These are phyloP conservation scores for Zygosaccharomyces kombuchaensis DNA, from an alignment of 805 yeast genomes.

Conservation along the genomic window DNA sequence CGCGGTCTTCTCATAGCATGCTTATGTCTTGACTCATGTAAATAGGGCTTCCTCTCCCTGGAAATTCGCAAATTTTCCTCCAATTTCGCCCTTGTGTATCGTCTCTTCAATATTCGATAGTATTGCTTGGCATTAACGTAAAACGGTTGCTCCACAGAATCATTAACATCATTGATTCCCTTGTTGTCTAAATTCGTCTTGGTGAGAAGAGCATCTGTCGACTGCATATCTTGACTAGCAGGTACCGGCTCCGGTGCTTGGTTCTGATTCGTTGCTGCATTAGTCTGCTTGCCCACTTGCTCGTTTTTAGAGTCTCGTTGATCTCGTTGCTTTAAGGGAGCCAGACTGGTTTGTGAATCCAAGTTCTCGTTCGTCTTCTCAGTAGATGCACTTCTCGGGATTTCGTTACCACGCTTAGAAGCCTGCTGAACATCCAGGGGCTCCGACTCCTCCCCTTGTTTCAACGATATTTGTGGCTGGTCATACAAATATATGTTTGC, in stretches of 20 bases:
- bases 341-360: neutral
- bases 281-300: neutral
- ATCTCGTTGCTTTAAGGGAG: slow-evolving; percentile 1
- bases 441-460: neutral
- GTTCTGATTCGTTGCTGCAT: neutral
- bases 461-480: slow-evolving; percentile 12
- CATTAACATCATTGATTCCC: slow-evolving; percentile 12
- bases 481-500: slow-evolving; percentile 22
- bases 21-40: slow-evolving; percentile 95
- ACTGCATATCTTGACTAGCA: slow-evolving; percentile 3
- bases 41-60: slow-evolving; percentile 85
- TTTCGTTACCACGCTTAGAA: neutral
- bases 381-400: neutral
- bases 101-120: slow-evolving; percentile 86
- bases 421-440: slow-evolving; percentile 1
- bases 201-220: slow-evolving; percentile 2
- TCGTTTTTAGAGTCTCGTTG: neutral
- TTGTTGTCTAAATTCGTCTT: slow-evolving; percentile 1
- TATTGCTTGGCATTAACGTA: slow-evolving; percentile 98
- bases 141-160: slow-evolving; percentile 74
- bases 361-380: neutral
- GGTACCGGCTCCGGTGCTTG: neutral
- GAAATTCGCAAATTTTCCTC: slow-evolving; percentile 86
- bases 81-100: slow-evolving; percentile 88
- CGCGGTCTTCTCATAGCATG: slow-evolving; percentile 99